phyloP scores from a whole-genome alignment of 305 asterid species.

The Striga hermonthica region DNA sequence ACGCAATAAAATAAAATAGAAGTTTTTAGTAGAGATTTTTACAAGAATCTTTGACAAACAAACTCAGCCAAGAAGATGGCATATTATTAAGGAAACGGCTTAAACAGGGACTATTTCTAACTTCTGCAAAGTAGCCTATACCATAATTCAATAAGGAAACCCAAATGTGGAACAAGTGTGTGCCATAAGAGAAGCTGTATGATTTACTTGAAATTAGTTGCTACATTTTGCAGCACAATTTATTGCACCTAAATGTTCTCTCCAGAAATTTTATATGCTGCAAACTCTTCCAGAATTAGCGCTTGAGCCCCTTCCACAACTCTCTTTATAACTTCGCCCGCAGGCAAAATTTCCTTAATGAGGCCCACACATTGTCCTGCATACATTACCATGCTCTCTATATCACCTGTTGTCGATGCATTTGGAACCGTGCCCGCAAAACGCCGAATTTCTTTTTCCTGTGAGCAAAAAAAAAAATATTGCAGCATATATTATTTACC shows the following conservation, averaged over 20 bases:
- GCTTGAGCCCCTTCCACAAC: conserved; percentile 66
- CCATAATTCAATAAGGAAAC: too few relatives aligned
- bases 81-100: too few relatives aligned
- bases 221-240: too few relatives aligned
- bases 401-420: conserved; percentile 61
- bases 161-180: too few relatives aligned
- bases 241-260: not conserved
- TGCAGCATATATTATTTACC: conserved; percentile 38
- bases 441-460: conserved; percentile 73
- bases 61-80: too few relatives aligned
- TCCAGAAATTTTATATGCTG: conserved; percentile 9
- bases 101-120: too few relatives aligned
- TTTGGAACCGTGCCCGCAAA: conserved; percentile 87
- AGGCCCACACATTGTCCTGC: conserved; percentile 69
- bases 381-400: conserved; percentile 88
- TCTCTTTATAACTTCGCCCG: conserved; percentile 59
- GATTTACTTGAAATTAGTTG: too few relatives aligned
- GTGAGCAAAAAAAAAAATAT: conserved; percentile 12
- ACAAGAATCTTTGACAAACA: too few relatives aligned
- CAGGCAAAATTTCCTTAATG: conserved; percentile 64
- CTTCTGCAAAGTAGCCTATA: too few relatives aligned
- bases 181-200: too few relatives aligned
- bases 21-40: too few relatives aligned
- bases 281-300: conserved; percentile 47
- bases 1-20: too few relatives aligned